Base-by-base conservation (phyloP, 129 eudicot genomes). In the Erigeron canadensis region DNA sequence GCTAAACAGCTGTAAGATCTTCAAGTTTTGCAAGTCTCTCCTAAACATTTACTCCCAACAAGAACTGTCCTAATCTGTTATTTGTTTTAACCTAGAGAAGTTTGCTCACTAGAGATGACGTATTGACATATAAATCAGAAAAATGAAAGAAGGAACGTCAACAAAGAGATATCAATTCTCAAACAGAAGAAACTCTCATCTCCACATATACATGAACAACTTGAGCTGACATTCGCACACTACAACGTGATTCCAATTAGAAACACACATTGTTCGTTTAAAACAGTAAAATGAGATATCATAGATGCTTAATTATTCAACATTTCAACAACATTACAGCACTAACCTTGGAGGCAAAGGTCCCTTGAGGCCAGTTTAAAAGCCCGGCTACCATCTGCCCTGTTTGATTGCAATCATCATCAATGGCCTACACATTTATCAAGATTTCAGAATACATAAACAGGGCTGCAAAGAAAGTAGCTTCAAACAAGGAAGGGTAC, bases 341-440 rank as follows among this genome's bases (percentile, higher is more conserved):
- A 62, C 81, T 60, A 81, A 93, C 98, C 98, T 89, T 93, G 42
- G 98, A 93, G 40, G 96, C 98, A 87, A 93, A 93, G 62, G 98
- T 93, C 71, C 92, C 98, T 75, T 93, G 98, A 10, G 98, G 96
- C 98, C 98, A 93, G 19, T 84, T 86, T 40, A 94, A 86, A 72
- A 89, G 90, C 68, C 90, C 97, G 6, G 98, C 98, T 65, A 94
- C 85, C 98, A 94, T 89, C 77, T 94, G 97, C 10, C 98, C 97
- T 2, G 98, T 94, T 47, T 94, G 98, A 70, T 94, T 94, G 77
- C 97, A 90, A 65, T 94, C 98, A 87, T 94, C 96, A 53, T 94
- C 98, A 65, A 94, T 94, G 18, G 98, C 98, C 97, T 89, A 58
- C 77, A 71, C 17, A 45, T 23, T 55, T 28, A 0, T 65, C 58